These are phyloP conservation scores for Dothideomycetes sp. DNA, from an alignment of 2,329 filamentous ascomycete species.

Conservation along the genomic window DNA sequence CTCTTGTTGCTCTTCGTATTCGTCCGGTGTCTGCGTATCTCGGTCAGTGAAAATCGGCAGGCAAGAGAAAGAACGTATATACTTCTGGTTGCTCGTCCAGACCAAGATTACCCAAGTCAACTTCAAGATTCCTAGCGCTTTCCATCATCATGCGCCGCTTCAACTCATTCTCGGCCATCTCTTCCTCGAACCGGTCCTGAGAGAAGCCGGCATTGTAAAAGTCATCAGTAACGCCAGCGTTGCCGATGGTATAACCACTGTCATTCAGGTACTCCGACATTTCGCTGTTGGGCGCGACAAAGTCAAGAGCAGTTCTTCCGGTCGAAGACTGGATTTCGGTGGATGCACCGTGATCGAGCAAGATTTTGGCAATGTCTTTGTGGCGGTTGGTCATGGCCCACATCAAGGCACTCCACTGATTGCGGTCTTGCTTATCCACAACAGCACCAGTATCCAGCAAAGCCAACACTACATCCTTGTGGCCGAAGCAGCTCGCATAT, in stretches of 20 bases:
- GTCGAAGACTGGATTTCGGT: conserved; percentile 91
- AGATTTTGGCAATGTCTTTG: conserved; percentile 85
- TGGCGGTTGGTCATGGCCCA: conserved; percentile 99
- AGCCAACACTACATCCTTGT: conserved; percentile 76
- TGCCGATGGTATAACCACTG: conserved; percentile 85
- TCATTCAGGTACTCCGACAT: conserved; percentile 93
- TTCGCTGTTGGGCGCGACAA: conserved; percentile 88
- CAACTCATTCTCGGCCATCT: conserved; percentile 93
- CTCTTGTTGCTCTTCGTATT: conserved; percentile 82
- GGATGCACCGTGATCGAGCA: conserved; percentile 91
- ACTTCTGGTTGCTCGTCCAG: conserved; percentile 94
- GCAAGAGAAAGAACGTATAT: too few species aligned
- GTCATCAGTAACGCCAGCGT: conserved; percentile 67
- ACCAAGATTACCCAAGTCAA: conserved; percentile 89
- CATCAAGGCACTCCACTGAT: conserved; percentile 97
- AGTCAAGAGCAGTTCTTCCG: conserved; percentile 89
- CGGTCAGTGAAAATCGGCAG: neutral
- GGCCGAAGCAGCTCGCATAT: conserved; percentile 96
- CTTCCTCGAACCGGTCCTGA: conserved; percentile 91
- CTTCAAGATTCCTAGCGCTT: conserved; percentile 91
- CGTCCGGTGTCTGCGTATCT: conserved; percentile 45
- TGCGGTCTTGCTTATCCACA: conserved; percentile 88
- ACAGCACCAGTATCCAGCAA: conserved; percentile 78
- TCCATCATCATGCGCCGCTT: conserved; percentile 98
- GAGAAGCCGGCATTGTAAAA: conserved; percentile 91